Evolutionary conservation across 108 stramenopile genomes (phyloP), one percentile per base, ranked within the genome.

Genomic region (Chaetoceros muelleri): DNA sequence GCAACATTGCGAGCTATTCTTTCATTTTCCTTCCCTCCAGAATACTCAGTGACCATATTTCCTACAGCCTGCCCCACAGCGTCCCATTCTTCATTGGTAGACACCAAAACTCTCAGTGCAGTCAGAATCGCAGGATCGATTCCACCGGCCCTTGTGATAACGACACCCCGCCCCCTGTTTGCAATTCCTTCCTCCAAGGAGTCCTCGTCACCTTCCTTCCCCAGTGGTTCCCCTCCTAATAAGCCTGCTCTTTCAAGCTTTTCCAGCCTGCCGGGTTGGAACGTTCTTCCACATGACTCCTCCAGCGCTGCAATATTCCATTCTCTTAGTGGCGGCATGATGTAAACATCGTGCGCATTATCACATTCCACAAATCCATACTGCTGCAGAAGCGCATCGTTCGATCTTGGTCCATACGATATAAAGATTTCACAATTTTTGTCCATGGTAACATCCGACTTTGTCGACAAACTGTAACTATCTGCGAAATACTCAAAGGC

Each of bases 361-460:
- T 91, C 69, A 30, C 55, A 52, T 53, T 94, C 93, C 30, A 94
- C 93, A 73, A 96, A 96, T 23, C 95, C 95, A 69, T 96, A 96
- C 58, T 90, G 90, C 48, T 94, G 90, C 46, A 96, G 58, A 30
- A 96, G 59, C 51, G 93, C 86, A 54, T 96, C 95, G 55, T 94
- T 96, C 48, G 83, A 87, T 31, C 90, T 74, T 3, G 76, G 67
- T 20, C 95, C 95, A 55, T 96, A 96, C 27, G 77, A 75, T 57
- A 90, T 88, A 55, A 70, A 82, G 24, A 94, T 58, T 67, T 91
- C 82, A 2, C 45, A 48, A 20, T 66, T 64, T 7, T 69, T 48
- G n/a, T 31, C 58, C 21, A 48, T 28, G 17, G 46, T 28, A 19
- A 74, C 61, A 8, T 44, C 67, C 18, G 55, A 45, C 18, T 58